Evolutionary conservation across 2,329 filamentous ascomycete species (phyloP).

Genomic region (Aschersonia sp.): DNA sequence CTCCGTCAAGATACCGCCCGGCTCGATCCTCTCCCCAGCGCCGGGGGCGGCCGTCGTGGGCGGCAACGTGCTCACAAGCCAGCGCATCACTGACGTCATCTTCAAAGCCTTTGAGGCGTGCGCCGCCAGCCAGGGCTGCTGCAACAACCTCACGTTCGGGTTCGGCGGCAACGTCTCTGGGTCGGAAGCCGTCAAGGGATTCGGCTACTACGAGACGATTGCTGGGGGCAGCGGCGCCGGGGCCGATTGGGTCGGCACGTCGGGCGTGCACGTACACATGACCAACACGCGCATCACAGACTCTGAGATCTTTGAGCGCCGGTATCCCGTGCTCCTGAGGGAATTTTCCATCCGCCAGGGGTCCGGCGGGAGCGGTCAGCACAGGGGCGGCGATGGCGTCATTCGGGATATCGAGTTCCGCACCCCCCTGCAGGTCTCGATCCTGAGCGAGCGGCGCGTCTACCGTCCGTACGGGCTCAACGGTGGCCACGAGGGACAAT

Average conservation of each 20-base stretch:
- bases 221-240: conserved; percentile 55
- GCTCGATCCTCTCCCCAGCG: conserved; percentile 60
- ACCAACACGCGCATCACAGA: conserved; percentile 66
- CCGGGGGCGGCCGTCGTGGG: conserved; percentile 69
- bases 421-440: conserved; percentile 61
- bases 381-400: conserved; percentile 59
- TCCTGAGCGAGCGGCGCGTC: conserved; percentile 63
- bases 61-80: conserved; percentile 50
- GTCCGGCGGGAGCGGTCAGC: conserved; percentile 50
- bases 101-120: conserved; percentile 64
- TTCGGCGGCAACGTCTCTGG: conserved; percentile 37
- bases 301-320: conserved; percentile 27
- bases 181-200: conserved; percentile 21
- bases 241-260: conserved; percentile 29
- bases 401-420: conserved; percentile 68
- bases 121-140: conserved; percentile 65
- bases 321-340: conserved; percentile 57
- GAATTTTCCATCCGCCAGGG: conserved; percentile 52
- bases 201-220: conserved; percentile 47
- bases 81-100: conserved; percentile 29
- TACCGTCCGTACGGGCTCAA: conserved; percentile 54
- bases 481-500: conserved; percentile 64
- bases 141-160: conserved; percentile 74
- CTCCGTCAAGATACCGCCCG: conserved; percentile 56
- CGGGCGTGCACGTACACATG: conserved; percentile 37